Evolutionary conservation across 257 asterid genomes (phyloP), one percentile per base, ranked within the genome.

Genomic region (Sherardia arvensis): DNA sequence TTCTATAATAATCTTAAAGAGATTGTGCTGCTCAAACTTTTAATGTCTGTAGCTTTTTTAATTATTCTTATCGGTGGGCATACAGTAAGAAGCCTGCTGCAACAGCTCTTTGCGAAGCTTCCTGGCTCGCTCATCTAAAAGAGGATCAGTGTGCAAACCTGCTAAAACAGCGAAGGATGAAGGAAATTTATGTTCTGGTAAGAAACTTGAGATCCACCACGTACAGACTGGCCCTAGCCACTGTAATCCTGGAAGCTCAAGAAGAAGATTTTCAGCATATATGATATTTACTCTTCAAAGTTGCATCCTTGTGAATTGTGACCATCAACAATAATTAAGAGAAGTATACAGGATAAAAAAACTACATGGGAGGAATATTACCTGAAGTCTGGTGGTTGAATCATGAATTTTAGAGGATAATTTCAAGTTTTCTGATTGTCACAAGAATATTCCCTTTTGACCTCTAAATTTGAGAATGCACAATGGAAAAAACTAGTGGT

Each of bases 191-290:
- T 73, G 95, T 92, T 29, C 77, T 87, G 62, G 99, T 87, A 33
- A 81, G 97, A 78, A 92, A 92, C 78, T 75, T 87, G 81, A 84
- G 95, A 75, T 89, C 96, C 59, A 89, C 96, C 8, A 81, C 94
- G 12, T 92, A 87, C 70, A 79, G 91, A 75, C 96, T 89, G 76
- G 99, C 91, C 69, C 85, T 79, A 62, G 96, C 96, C 9, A 79
- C 91, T 73, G 74, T 93, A 68, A 83, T 83, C 62, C 80, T 92
- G 6, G 99, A 92, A 76, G 83, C 79, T 43, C 77, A 81, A 66
- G 90, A 89, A 49, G 80, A 79, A 33, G 99, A 89, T 71, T 48
- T 74, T 59, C 73, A 73, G 49, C 80, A 67, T 77, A 75, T 84
- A 79, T 87, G 77, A 90, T 73, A 8, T 61, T 10, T 9, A 61